Evolutionary conservation across 176 grass and related monocot species (phyloP), one percentile per base, ranked within the genome.

Genomic region (Thinopyrum elongatum): DNA sequence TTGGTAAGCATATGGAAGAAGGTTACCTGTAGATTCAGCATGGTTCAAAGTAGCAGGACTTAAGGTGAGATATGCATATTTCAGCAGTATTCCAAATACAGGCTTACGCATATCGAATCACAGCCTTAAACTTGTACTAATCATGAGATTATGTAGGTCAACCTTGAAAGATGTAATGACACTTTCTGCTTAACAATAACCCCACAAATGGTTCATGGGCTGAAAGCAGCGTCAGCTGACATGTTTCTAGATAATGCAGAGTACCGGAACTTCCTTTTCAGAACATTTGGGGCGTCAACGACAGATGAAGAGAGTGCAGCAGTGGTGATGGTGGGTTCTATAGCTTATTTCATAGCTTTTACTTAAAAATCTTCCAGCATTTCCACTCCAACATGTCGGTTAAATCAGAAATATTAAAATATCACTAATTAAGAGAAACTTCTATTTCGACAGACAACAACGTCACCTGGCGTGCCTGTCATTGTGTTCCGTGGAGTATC

Each of bases 401-500:
- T n/a, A 10, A 68, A 21, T 61, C 6, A 59, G 29, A 9, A 14
- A 88, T 41, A 0, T 66, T 79, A 88, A 74, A n/a, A 70, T 33
- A 17, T 44, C 10, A 1, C 8, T 34, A 83, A 81, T 72, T 82
- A 84, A 58, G 35, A 29, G 5, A 39, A 49, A 44, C 10, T 47
- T 22, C 28, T 69, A 27, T 49, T 83, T 34, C 28, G 69, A 77
- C 88, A 95, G 93, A 94, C 89, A 68, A 83, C 95, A 27, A 89
- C 86, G 38, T 85, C 91, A 1, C 83, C 91, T 35, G 89, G 86
- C 27, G 22, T 92, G 67, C 91, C 89, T 68, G 93, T 93, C 39
- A 93, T 91, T 80, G 95, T 95, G 73, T 95, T 94, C 39, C 91
- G 90, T 3, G 95, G 93, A 59, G 91, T 98, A 36, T 98, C 91